Evolutionary conservation across 2,329 filamentous ascomycete species (phyloP).

Genomic region (Plectosphaerella cucumerina): DNA sequence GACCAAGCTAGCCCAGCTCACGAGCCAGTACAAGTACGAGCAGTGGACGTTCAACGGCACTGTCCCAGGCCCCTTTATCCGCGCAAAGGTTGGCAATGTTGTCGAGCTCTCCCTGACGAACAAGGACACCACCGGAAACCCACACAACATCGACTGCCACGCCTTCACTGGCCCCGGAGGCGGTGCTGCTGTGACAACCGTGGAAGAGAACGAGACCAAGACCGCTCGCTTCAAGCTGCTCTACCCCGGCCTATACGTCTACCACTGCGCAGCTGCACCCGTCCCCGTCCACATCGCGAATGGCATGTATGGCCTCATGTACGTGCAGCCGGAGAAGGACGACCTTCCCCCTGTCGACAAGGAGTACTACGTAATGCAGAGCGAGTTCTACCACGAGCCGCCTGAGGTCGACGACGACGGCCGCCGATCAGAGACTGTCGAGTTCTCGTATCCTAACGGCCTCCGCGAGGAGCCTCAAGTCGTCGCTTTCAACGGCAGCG

Average conservation of each 20-base stretch:
- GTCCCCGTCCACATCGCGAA: conserved; percentile 31
- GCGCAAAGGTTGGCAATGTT: conserved; percentile 26
- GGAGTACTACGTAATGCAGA: conserved; percentile 32
- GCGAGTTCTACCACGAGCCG: conserved; percentile 30
- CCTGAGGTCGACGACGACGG: conserved; percentile 25
- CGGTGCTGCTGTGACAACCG: conserved; percentile 25
- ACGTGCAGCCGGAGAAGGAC: conserved; percentile 25
- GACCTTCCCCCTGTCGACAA: conserved; percentile 23
- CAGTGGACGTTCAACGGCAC: conserved; percentile 28
- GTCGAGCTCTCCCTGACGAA: conserved; percentile 26
- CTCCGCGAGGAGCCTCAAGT: conserved; percentile 24
- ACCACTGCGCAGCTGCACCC: conserved; percentile 28
- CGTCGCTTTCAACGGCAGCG: conserved; percentile 27
- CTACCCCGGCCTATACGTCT: conserved; percentile 24
- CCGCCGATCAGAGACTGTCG: conserved; percentile 19
- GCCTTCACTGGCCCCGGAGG: conserved; percentile 27
- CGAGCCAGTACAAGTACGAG: conserved; percentile 28
- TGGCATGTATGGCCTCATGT: conserved; percentile 31
- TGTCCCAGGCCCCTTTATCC: conserved; percentile 28
- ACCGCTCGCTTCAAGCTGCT: conserved; percentile 23
- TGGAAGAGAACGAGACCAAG: conserved; percentile 25
- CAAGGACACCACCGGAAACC: conserved; percentile 24
- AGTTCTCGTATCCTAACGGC: conserved; percentile 27
- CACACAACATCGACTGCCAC: conserved; percentile 30
- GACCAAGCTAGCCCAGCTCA: conserved; percentile 22